Conservation (phyloP, 2,329 filamentous ascomycete species). For the Metarhizium humberi region DNA sequence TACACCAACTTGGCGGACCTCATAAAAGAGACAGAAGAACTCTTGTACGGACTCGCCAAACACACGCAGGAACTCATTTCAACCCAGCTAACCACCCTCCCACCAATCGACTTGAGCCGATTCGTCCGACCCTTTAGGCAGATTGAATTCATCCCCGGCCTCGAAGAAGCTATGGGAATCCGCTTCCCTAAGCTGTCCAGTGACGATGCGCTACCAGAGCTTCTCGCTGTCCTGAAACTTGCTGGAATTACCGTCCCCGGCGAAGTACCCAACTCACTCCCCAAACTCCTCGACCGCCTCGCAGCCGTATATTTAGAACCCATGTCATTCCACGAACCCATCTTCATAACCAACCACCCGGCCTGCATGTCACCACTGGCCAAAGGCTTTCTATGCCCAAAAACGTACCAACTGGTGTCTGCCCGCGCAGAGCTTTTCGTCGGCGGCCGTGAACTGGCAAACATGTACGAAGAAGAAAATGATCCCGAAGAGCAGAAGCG, state of each 20-base stretch:
- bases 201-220: conserved; percentile 44
- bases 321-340: conserved; percentile 54
- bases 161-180: conserved; percentile 59
- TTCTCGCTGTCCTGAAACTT: conserved; percentile 46
- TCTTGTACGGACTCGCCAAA: conserved; percentile 52
- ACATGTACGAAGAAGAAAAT: conserved; percentile 98
- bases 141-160: conserved; percentile 72
- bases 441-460: conserved; percentile 71
- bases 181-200: conserved; percentile 54
- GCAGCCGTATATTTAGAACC: conserved; percentile 71
- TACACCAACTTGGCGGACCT: conserved; percentile 70
- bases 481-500: conserved; percentile 74
- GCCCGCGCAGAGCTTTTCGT: conserved; percentile 83
- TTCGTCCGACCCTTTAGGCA: conserved; percentile 51
- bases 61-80: conserved; percentile 38
- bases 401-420: conserved; percentile 62
- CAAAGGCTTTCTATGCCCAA: conserved; percentile 70
- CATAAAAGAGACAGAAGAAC: conserved; percentile 63
- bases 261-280: conserved; percentile 48
- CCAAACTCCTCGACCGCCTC: conserved; percentile 70
- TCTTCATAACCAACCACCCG: conserved; percentile 85
- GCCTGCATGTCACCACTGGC: conserved; percentile 84
- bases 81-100: conserved; percentile 34
- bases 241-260: conserved; percentile 57
- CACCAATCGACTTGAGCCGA: conserved; percentile 36